Evolutionary conservation across 345 rosid species (phyloP), one percentile per base, ranked within the genome.

Genomic region (Dipteronia dyeriana): DNA sequence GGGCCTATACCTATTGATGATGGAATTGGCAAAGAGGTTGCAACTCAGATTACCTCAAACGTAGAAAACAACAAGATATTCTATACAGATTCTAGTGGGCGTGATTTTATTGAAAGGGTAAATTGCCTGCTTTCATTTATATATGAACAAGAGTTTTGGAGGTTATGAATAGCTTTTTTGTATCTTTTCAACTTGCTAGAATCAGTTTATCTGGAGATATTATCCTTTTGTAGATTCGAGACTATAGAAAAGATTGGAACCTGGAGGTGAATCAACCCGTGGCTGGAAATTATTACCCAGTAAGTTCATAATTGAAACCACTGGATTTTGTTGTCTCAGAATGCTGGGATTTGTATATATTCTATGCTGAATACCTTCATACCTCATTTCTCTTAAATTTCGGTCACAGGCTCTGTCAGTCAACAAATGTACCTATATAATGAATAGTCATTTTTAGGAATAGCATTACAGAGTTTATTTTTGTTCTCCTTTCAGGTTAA

Each of bases 221-320:
- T 59, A 22, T 26, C 23, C 54, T 68, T 76, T 82, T 78, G 79
- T 86, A 89, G 95, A 81, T 87, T 79, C 91, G 85, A 70, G 85
- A 91, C 79, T 82, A 77, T 66, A 85, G 95, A 82, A 84, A 83
- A 71, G 95, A 89, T 56, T 91, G 93, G 95, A 80, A 85, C 59
- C 84, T 91, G 75, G 80, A 88, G 78, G 87, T 81, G 78, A 84
- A 86, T 78, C 90, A 91, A 81, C 95, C 93, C 49, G 61, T 89
- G 68, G 91, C 95, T 22, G 95, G 95, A 83, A 89, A 91, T 76
- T 91, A 88, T 77, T 91, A 91, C 77, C 95, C 95, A 9, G 95
- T 91, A 82, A 20, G 92, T 82, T 81, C 66, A 54, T 23, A 47
- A 26, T 2, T 66, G 26, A 11, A 51, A 51, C 43, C n/a, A 29